These are phyloP conservation scores for Xylaria nigripes DNA, from an alignment of 495 filamentous ascomycete genomes.

Conservation along the genomic window DNA sequence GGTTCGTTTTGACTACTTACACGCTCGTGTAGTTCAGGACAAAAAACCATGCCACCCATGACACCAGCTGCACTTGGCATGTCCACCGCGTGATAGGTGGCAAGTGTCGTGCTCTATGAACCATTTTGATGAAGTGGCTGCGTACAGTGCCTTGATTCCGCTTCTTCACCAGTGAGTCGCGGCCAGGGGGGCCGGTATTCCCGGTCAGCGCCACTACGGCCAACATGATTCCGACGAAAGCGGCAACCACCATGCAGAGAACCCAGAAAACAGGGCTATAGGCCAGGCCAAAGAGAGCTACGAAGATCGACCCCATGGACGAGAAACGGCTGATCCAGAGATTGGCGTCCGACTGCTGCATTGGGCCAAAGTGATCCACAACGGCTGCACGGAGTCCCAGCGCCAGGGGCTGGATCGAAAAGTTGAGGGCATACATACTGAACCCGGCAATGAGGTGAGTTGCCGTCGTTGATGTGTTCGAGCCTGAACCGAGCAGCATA, in stretches of 20 bases:
- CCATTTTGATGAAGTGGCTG: not conserved
- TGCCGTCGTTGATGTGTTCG: not conserved
- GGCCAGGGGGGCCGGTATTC: not conserved
- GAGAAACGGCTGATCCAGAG: not conserved
- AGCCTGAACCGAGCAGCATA: not conserved
- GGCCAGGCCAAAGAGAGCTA: not conserved
- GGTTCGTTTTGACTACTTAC: not conserved
- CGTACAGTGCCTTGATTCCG: not conserved
- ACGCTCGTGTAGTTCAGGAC: not conserved
- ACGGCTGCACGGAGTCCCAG: not conserved
- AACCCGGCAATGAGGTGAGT: not conserved
- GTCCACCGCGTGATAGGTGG: not conserved
- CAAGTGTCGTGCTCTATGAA: not conserved
- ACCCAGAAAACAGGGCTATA: not conserved
- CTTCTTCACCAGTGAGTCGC: not conserved
- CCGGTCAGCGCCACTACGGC: not conserved
- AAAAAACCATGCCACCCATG: not conserved
- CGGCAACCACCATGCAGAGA: not conserved
- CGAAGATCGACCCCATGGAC: not conserved
- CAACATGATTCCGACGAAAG: not conserved
- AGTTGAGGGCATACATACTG: not conserved
- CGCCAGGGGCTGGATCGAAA: not conserved
- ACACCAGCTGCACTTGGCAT: not conserved
- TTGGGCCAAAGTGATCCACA: not conserved
- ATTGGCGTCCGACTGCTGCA: not conserved